A percentile compares a stretch with the other conserved stretches of the same genome.
phyloP scores from a whole-genome alignment of 257 asterid genomes.

The Solanum arcanum region DNA sequence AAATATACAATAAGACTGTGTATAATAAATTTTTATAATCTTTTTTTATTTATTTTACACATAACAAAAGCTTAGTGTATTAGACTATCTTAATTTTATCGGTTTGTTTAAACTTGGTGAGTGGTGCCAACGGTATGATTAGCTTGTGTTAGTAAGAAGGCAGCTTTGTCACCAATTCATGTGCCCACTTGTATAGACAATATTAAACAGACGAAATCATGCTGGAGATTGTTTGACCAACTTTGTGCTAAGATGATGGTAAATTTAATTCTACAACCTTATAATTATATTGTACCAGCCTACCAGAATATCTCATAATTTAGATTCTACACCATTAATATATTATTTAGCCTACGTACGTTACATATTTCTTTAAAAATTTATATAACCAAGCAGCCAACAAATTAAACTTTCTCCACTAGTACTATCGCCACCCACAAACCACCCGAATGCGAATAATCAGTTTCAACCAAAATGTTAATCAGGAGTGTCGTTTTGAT shows the following conservation, averaged over 20 bases:
- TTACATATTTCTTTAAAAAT: neutral
- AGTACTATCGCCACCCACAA: neutral
- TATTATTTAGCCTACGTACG: neutral
- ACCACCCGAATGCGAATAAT: neutral
- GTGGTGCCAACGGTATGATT: neutral
- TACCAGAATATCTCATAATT: neutral
- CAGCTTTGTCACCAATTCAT: neutral
- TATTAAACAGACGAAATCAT: neutral
- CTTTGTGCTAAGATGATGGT: neutral
- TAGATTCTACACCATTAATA: neutral
- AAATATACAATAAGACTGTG: too few species aligned
- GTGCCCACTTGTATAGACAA: neutral
- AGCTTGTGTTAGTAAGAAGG: neutral
- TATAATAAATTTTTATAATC: too few species aligned
- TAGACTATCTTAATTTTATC: too few species aligned
- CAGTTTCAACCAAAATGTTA: neutral
- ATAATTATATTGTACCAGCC: neutral
- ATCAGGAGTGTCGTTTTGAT: neutral
- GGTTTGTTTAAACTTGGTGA: neutral
- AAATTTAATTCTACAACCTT: neutral
- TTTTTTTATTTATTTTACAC: accelerated
- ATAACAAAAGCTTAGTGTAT: neutral
- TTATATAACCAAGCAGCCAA: neutral
- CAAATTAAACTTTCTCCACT: neutral
- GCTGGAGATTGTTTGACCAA: neutral